Percentiles rank a stretch among this genome's conserved stretches.
These are phyloP conservation scores for Prunus dulcis DNA, from an alignment of 306 rosid species.

Conservation along the genomic window DNA sequence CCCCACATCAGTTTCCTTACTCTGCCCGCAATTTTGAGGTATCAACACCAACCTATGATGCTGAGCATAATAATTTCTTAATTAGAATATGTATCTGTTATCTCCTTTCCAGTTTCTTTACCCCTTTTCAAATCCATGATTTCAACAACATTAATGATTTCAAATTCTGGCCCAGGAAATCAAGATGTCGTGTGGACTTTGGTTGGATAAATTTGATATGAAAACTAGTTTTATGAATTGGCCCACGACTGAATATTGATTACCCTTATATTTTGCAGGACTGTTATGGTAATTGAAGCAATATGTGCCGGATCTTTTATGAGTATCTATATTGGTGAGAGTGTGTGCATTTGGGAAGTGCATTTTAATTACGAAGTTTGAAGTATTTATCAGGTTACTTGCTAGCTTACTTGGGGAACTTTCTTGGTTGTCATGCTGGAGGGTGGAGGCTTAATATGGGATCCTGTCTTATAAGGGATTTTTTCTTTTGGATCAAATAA, in stretches of 20 bases:
- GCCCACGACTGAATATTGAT: slow-evolving; percentile 10
- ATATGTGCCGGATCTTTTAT: slow-evolving; percentile 79
- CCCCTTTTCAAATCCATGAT: not conserved
- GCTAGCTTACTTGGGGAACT: not conserved
- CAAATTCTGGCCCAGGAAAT: not conserved
- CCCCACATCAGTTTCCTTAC: slow-evolving; percentile 70
- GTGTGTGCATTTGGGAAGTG: not conserved
- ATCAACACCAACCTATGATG: slow-evolving; percentile 5
- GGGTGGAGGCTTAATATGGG: not conserved
- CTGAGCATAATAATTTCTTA: not conserved
- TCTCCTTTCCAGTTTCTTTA: not conserved
- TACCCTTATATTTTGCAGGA: slow-evolving; percentile 57
- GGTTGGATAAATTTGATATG: not conserved
- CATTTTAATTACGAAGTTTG: not conserved
- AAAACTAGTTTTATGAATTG: not conserved
- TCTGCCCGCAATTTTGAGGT: slow-evolving; percentile 78
- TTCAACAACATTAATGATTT: not conserved
- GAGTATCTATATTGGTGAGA: slow-evolving; percentile 79
- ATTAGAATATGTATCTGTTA: not conserved
- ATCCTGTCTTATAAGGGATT: not conserved
- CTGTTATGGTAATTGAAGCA: slow-evolving; percentile 86
- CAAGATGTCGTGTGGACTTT: not conserved
- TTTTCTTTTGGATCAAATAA: no score
- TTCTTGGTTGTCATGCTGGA: not conserved
- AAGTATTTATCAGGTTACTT: not conserved